Evolutionary conservation across 345 rosid genomes (phyloP).

Genomic region (Populus tremula): DNA sequence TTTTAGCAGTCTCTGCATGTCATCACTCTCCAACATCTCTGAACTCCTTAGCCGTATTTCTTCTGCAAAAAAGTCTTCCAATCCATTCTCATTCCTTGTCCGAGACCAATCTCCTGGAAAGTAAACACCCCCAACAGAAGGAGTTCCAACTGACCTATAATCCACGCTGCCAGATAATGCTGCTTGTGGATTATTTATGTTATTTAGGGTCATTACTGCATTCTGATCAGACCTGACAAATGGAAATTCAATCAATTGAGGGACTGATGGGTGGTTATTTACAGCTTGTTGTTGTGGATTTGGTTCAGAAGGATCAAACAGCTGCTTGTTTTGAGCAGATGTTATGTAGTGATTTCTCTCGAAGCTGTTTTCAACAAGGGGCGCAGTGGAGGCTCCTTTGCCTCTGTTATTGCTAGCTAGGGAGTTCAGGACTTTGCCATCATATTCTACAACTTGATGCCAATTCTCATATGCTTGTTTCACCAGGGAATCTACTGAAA

Average conservation of each 20-base stretch:
- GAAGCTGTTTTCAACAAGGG: constrained; percentile 19
- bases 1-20: constrained; percentile 82
- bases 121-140: constrained; percentile 33
- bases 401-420: constrained; percentile 41
- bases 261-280: constrained; percentile 35
- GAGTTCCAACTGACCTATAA: constrained; percentile 45
- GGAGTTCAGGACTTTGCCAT: constrained; percentile 65
- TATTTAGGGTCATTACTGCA: constrained; percentile 30
- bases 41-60: constrained; percentile 75
- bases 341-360: constrained; percentile 20
- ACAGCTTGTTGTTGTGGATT: constrained; percentile 33
- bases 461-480: constrained; percentile 86
- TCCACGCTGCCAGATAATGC: constrained; percentile 39
- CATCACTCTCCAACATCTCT: constrained; percentile 82
- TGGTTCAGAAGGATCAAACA: constrained; percentile 35
- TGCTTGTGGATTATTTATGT: constrained; percentile 40
- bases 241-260: constrained; percentile 61
- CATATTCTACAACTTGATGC: constrained; percentile 81
- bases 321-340: constrained; percentile 32
- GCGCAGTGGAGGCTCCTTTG: constrained; percentile 28
- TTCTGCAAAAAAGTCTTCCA: constrained; percentile 62
- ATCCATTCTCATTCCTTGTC: constrained; percentile 46
- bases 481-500: constrained; percentile 75
- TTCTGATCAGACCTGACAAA: constrained; percentile 45
- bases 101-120: constrained; percentile 64